These are phyloP conservation scores for Zygotorulaspora mrakii DNA, from an alignment of 1,139 yeast genomes.

Conservation along the genomic window DNA sequence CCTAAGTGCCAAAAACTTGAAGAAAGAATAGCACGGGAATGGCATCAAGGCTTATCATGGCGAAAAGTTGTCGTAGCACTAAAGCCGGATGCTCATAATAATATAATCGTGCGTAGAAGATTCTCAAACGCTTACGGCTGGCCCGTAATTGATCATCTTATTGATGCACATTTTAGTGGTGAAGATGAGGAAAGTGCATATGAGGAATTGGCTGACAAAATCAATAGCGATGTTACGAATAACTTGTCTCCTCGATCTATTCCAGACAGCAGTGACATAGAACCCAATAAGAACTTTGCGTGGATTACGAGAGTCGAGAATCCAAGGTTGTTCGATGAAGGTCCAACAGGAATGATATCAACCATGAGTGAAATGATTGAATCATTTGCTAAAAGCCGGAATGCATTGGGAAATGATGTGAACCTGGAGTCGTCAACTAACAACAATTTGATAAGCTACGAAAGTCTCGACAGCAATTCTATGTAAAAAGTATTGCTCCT, in stretches of 20 bases:
- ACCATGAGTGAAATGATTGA: constrained; percentile 53
- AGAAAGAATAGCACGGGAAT: constrained; percentile 79
- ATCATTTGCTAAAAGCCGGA: constrained; percentile 26
- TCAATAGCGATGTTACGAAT: constrained; percentile 2
- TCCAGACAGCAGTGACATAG: constrained; percentile 60
- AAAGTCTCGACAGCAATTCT: constrained; percentile 6
- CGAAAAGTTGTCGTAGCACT: constrained; percentile 82
- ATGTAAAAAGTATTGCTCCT: constrained; percentile 3
- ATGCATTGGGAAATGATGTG: background rate
- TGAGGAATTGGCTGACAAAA: background rate
- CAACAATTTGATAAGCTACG: constrained; percentile 19
- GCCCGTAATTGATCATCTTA: constrained; percentile 86
- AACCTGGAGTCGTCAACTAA: constrained; percentile 11
- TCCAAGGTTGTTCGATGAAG: constrained; percentile 58
- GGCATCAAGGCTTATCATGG: constrained; percentile 84
- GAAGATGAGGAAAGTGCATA: constrained; percentile 11
- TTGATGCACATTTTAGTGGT: constrained; percentile 53
- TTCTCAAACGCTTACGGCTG: constrained; percentile 96
- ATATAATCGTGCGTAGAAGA: constrained; percentile 80
- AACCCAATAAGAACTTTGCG: constrained; percentile 28
- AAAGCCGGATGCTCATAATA: constrained; percentile 93
- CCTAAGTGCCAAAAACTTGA: constrained; percentile 40
- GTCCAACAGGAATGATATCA: constrained; percentile 66
- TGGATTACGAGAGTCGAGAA: constrained; percentile 52
- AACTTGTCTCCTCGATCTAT: constrained; percentile 39